Evolutionary conservation across 164 flowering plant species (phyloP).

Genomic region (Chimonanthus praecox): DNA sequence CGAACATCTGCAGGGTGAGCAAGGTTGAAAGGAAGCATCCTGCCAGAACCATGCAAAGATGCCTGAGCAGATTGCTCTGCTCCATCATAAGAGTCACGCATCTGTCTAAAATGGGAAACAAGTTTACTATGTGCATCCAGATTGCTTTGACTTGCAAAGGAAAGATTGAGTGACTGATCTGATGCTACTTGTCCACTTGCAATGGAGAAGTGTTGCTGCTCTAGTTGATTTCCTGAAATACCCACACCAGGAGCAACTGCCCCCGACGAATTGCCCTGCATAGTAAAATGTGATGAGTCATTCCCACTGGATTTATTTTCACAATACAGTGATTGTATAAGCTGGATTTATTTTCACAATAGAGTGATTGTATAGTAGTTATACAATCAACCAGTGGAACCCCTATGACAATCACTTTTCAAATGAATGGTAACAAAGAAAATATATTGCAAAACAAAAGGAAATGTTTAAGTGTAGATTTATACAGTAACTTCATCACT

Average conservation of each 20-base stretch:
- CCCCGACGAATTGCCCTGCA: conserved; percentile 22
- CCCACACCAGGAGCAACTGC: conserved; percentile 28
- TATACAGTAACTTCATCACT: conserved; percentile 27
- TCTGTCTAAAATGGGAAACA: conserved; percentile 28
- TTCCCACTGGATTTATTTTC: conserved; percentile 12
- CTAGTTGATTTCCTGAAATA: conserved; percentile 33
- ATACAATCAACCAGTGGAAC: too few species aligned
- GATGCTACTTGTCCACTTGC: conserved; percentile 25
- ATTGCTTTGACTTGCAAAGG: conserved; percentile 19
- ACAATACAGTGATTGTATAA: conserved; percentile 11
- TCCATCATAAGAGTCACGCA: conserved; percentile 22
- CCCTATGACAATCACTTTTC: not conserved
- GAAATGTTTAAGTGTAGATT: conserved; percentile 15
- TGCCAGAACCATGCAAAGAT: conserved; percentile 27
- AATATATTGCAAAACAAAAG: too few species aligned
- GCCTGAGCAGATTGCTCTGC: conserved; percentile 26
- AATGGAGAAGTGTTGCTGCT: conserved; percentile 22
- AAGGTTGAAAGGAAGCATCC: conserved; percentile 21
- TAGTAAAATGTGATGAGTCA: conserved; percentile 20
- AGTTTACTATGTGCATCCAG: conserved; percentile 11
- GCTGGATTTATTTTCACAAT: too few species aligned
- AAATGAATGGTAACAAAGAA: conserved; percentile 8
- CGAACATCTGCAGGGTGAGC: conserved; percentile 17
- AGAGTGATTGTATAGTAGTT: too few species aligned
- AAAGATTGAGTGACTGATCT: conserved; percentile 27